Percentiles rank a stretch among this genome's conserved stretches.
Evolutionary conservation across 768 basidiomycete species (phyloP).

Genomic region (Lactarius hengduanensis): DNA sequence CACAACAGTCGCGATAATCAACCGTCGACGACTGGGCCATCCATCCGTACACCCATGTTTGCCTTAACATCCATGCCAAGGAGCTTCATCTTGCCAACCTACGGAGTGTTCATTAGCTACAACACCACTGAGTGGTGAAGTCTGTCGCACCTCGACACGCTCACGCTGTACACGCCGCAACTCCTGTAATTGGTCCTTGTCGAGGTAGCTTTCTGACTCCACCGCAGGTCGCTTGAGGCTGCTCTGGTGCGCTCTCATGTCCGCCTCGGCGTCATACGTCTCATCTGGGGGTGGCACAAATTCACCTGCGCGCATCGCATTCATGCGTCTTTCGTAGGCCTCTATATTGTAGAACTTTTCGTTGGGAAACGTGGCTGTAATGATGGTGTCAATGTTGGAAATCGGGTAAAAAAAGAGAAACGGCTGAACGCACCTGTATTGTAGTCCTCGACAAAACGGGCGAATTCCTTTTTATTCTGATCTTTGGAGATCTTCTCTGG

Average conservation of each 20-base stretch:
- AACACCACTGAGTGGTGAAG: background rate
- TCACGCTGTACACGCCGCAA: constrained; percentile 83
- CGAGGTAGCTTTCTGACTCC: constrained; percentile 74
- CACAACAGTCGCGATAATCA: constrained; percentile 24
- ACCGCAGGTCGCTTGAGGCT: constrained; percentile 65
- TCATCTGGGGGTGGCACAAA: constrained; percentile 70
- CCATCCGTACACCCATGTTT: constrained; percentile 87
- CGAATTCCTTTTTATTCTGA: constrained; percentile 82
- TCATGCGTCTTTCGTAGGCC: constrained; percentile 81
- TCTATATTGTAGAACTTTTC: constrained; percentile 96
- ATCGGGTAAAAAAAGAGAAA: background rate
- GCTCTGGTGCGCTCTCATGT: constrained; percentile 72
- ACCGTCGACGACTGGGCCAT: constrained; percentile 60
- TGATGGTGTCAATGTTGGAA: constrained; percentile 5
- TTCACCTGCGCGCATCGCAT: constrained; percentile 79
- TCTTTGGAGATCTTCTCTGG: constrained; percentile 88
- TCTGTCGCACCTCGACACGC: constrained; percentile 62
- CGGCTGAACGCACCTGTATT: constrained; percentile 59
- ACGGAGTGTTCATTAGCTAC: background rate
- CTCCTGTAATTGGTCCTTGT: constrained; percentile 76
- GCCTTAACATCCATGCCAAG: constrained; percentile 87
- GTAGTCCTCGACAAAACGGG: constrained; percentile 77
- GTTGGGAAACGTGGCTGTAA: constrained; percentile 81
- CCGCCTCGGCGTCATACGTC: constrained; percentile 78
- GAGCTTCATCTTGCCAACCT: constrained; percentile 82